Percentiles rank a stretch among this genome's conserved stretches.
These are phyloP conservation scores for Mycena galopus DNA, from an alignment of 768 basidiomycete species.

Conservation along the genomic window DNA sequence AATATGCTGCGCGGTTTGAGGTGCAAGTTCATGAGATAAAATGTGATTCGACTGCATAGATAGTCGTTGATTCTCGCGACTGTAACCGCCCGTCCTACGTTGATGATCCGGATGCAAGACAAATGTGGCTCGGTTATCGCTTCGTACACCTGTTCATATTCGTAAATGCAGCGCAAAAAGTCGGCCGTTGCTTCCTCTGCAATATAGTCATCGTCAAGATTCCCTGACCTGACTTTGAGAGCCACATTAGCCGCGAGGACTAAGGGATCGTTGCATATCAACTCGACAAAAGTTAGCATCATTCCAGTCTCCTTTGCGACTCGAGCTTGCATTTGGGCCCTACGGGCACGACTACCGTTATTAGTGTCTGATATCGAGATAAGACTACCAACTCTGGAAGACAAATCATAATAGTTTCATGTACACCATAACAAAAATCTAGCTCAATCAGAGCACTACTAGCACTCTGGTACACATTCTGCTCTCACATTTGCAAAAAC, in stretches of 20 bases:
- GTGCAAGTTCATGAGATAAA: slow-evolving; percentile 98
- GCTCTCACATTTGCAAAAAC: no score
- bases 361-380: slow-evolving; percentile 88
- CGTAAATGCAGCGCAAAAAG: slow-evolving; percentile 90
- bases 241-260: slow-evolving; percentile 97
- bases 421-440: no score
- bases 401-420: no score
- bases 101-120: slow-evolving; percentile 91
- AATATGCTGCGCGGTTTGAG: slow-evolving; percentile 97
- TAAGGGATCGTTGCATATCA: slow-evolving; percentile 92
- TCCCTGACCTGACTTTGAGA: slow-evolving; percentile 96
- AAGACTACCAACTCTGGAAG: no score
- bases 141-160: slow-evolving; percentile 98
- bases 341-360: slow-evolving; percentile 85
- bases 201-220: slow-evolving; percentile 96
- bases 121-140: slow-evolving; percentile 93
- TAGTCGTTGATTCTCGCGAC: slow-evolving; percentile 93
- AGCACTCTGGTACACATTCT: no score
- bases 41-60: slow-evolving; percentile 95
- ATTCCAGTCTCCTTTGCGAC: slow-evolving; percentile 90
- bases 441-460: no score
- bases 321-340: slow-evolving; percentile 87
- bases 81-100: slow-evolving; percentile 92
- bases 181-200: slow-evolving; percentile 90
- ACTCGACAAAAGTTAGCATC: slow-evolving; percentile 93